Evolutionary conservation across 768 basidiomycete genomes (phyloP).

Genomic region (Cytidiella melzeri): DNA sequence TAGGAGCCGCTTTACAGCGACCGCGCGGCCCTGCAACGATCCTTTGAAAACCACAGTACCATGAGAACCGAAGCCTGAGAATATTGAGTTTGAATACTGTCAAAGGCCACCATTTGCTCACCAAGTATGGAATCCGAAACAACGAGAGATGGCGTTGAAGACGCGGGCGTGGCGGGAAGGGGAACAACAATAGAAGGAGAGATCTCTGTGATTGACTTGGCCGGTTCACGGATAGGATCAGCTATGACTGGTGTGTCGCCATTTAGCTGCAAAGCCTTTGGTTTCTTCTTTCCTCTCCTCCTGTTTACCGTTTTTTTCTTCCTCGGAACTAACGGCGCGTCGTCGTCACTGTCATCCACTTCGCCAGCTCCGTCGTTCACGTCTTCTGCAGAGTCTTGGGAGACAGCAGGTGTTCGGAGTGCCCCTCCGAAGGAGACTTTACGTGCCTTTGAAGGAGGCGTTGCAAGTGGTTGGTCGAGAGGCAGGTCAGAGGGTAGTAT

Average conservation of each 20-base stretch:
- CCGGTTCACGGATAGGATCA: constrained; percentile 20
- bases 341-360: constrained; percentile 55
- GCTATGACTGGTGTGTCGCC: constrained; percentile 14
- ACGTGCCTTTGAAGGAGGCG: neutral
- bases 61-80: constrained; percentile 88
- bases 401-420: constrained; percentile 5
- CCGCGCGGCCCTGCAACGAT: constrained; percentile 92
- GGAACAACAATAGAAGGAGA: constrained; percentile 16
- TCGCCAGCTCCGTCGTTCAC: constrained; percentile 24
- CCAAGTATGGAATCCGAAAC: constrained; percentile 76
- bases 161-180: constrained; percentile 17
- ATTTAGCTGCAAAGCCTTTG: constrained; percentile 16
- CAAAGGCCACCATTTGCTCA: constrained; percentile 26
- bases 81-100: neutral
- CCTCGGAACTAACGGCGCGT: constrained; percentile 37
- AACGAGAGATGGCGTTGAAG: constrained; percentile 43
- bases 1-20: constrained; percentile 96
- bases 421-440: constrained; percentile 5
- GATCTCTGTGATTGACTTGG: constrained; percentile 7
- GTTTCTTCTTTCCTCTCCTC: constrained; percentile 27
- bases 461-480: neutral
- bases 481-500: neutral
- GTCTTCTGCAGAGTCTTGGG: constrained; percentile 32
- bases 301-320: constrained; percentile 28
- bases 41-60: constrained; percentile 95